phyloP scores from a whole-genome alignment of 2,329 filamentous ascomycete genomes.

The Claviceps quebecensis region DNA sequence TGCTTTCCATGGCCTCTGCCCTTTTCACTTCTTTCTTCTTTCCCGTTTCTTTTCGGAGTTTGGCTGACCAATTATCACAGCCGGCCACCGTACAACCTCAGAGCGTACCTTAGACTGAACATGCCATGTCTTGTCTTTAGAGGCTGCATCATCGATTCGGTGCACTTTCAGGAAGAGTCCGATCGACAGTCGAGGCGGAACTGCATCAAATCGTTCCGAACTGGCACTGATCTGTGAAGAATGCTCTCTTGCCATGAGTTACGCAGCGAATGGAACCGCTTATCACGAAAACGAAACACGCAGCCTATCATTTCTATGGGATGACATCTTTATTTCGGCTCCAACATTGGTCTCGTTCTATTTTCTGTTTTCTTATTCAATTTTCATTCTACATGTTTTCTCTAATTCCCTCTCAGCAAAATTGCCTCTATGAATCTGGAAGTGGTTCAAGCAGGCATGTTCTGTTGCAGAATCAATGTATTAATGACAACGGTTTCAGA shows the following conservation, averaged over 20 bases:
- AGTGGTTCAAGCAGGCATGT: neutral
- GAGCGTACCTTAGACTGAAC: constrained; percentile 18
- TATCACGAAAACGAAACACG: neutral
- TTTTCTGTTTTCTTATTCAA: neutral
- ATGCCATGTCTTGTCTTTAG: neutral
- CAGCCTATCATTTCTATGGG: neutral
- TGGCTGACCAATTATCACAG: constrained; percentile 17
- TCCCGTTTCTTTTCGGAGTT: neutral
- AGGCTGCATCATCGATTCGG: neutral
- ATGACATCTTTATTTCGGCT: neutral
- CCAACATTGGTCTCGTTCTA: neutral
- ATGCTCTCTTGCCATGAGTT: neutral
- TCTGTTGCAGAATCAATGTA: neutral
- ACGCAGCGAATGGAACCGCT: neutral
- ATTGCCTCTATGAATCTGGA: neutral
- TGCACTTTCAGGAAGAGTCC: neutral
- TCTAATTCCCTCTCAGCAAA: neutral
- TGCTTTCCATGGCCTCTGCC: neutral
- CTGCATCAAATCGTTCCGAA: neutral
- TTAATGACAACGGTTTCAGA: constrained; percentile 1
- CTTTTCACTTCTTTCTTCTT: neutral
- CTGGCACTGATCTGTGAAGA: neutral
- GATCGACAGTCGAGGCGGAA: neutral
- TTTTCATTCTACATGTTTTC: neutral
- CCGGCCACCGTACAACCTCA: constrained; percentile 42